Percentiles rank a stretch among this genome's conserved stretches.
Evolutionary conservation across 1,284 basidiomycete genomes (phyloP).

Genomic region (Fomitiporia mediterranea): DNA sequence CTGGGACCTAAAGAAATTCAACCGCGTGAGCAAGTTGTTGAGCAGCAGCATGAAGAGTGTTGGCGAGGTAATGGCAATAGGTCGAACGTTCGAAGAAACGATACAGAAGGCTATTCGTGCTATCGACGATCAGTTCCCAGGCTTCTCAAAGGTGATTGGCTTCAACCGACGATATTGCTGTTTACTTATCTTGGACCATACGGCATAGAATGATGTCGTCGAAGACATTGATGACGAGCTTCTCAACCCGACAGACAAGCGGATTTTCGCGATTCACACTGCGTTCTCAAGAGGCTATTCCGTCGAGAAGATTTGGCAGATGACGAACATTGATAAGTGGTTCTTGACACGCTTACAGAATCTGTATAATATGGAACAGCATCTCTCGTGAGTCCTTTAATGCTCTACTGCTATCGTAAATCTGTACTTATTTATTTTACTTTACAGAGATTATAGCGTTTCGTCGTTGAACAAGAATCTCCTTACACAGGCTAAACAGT

Average conservation of each 20-base stretch:
- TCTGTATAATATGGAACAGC: constrained; percentile 77
- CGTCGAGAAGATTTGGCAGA: constrained; percentile 93
- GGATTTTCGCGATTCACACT: constrained; percentile 87
- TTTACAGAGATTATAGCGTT: constrained; percentile 57
- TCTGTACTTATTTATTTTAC: not conserved
- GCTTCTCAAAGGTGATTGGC: constrained; percentile 76
- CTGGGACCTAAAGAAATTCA: constrained; percentile 99
- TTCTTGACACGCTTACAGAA: constrained; percentile 88
- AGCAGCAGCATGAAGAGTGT: constrained; percentile 99
- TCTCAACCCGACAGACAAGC: constrained; percentile 85
- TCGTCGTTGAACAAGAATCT: constrained; percentile 62
- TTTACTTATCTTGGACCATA: not conserved
- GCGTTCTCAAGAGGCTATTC: constrained; percentile 88
- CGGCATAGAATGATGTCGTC: constrained; percentile 85
- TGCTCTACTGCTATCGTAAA: not conserved
- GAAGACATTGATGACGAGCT: constrained; percentile 86
- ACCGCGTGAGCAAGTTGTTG: constrained; percentile 79
- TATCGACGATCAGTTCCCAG: constrained; percentile 92
- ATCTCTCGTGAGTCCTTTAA: constrained; percentile 63
- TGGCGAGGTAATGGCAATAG: constrained; percentile 99
- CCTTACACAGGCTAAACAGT: constrained; percentile 86
- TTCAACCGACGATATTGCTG: not conserved
- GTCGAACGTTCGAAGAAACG: constrained; percentile 96
- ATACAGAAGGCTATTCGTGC: constrained; percentile 97
- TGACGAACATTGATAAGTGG: constrained; percentile 98